These are phyloP conservation scores for Kingdonia uniflora DNA, from an alignment of 164 flowering plant species.

Conservation along the genomic window DNA sequence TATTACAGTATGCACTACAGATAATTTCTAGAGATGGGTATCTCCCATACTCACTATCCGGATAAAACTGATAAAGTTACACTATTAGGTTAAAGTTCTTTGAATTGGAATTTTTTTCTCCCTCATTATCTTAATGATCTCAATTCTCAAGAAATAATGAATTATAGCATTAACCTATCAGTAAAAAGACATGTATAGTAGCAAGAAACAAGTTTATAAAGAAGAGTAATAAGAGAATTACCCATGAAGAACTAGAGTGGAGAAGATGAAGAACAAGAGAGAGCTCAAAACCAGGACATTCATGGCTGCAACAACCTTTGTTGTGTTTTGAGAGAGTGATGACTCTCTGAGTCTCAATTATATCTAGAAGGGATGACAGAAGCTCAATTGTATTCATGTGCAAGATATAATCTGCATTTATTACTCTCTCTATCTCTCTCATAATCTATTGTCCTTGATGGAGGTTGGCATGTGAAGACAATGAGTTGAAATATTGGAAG, in stretches of 20 bases:
- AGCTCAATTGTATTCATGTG: not conserved
- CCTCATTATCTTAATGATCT: not conserved
- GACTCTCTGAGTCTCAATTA: too few relatives aligned
- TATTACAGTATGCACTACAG: not conserved
- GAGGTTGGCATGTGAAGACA: not conserved
- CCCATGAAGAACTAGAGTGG: conserved; percentile 10
- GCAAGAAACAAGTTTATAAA: not conserved
- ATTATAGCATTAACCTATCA: not conserved
- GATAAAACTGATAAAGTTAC: too few relatives aligned
- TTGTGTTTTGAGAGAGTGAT: not conserved
- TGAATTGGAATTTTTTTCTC: conserved; percentile 1
- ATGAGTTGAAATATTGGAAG: too few relatives aligned
- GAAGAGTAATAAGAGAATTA: not conserved
- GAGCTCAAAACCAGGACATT: conserved; percentile 1
- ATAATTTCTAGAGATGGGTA: not conserved
- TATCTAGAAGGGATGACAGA: not conserved
- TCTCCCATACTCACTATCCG: too few relatives aligned
- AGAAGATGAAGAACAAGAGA: conserved; percentile 8
- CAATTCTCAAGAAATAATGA: not conserved
- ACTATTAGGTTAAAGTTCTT: not conserved
- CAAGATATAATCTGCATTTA: too few relatives aligned
- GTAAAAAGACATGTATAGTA: not conserved
- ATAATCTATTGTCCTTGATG: not conserved
- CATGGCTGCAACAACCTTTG: conserved; percentile 6
- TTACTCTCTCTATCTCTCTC: not conserved